These are phyloP conservation scores for Botryotinia globosa DNA, from an alignment of 2,329 filamentous ascomycete species.

Conservation along the genomic window DNA sequence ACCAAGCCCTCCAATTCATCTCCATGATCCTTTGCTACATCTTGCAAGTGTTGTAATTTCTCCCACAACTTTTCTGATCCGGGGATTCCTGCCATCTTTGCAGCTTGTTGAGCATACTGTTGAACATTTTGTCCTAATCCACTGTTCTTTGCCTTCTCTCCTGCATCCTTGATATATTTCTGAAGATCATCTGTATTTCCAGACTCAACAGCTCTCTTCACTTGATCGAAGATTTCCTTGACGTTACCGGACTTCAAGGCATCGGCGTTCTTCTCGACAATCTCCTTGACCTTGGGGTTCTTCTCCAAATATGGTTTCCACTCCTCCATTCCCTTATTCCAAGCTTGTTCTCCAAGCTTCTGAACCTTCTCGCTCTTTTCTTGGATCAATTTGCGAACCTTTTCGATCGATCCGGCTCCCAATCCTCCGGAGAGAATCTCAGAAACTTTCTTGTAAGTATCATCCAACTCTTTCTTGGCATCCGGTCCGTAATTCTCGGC, in stretches of 20 bases:
- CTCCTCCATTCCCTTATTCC: slow-evolving; percentile 68
- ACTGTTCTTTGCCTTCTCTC: slow-evolving; percentile 58
- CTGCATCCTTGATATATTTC: slow-evolving; percentile 57
- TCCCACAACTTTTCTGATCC: slow-evolving; percentile 61
- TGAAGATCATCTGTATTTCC: slow-evolving; percentile 59
- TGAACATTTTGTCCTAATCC: slow-evolving; percentile 40
- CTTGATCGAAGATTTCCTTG: slow-evolving; percentile 59
- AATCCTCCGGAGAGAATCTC: slow-evolving; percentile 63
- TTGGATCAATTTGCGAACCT: slow-evolving; percentile 59
- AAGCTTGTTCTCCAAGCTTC: slow-evolving; percentile 68
- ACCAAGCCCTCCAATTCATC: slow-evolving; percentile 67
- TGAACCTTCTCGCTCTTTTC: slow-evolving; percentile 67
- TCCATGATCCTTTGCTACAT: slow-evolving; percentile 65
- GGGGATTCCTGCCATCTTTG: slow-evolving; percentile 57
- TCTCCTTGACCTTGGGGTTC: slow-evolving; percentile 70
- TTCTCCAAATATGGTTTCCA: slow-evolving; percentile 72
- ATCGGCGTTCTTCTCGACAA: slow-evolving; percentile 69
- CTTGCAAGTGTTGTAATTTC: slow-evolving; percentile 62
- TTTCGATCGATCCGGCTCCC: slow-evolving; percentile 52
- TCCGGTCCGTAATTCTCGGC: slow-evolving; percentile 70
- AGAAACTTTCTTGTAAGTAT: slow-evolving; percentile 65
- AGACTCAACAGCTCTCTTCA: slow-evolving; percentile 59
- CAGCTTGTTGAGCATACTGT: slow-evolving; percentile 50
- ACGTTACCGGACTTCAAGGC: slow-evolving; percentile 65
- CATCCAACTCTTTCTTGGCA: slow-evolving; percentile 71